A percentile compares a stretch with the other conserved stretches of the same genome.
phyloP scores from a whole-genome alignment of 495 filamentous ascomycete species.

The Neurospora sp. region DNA sequence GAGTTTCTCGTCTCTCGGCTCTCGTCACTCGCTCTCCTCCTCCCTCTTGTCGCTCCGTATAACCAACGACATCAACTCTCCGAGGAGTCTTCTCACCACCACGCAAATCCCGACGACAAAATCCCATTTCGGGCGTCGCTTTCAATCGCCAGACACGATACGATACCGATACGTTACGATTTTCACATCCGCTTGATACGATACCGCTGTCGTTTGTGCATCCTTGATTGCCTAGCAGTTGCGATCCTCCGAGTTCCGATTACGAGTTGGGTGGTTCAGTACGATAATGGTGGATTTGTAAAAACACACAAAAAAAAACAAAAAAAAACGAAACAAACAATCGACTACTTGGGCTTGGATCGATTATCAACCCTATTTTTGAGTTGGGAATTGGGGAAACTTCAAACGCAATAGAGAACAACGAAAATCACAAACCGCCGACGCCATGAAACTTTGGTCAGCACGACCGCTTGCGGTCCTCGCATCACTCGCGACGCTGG shows the following conservation, averaged over 20 bases:
- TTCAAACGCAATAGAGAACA: not conserved
- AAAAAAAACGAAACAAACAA: not conserved
- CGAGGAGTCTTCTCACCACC: not conserved
- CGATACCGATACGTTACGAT: not conserved
- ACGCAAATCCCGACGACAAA: not conserved
- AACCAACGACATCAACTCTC: not conserved
- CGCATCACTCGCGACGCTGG: constrained; percentile 23
- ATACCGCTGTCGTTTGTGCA: not conserved
- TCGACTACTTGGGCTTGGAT: not conserved
- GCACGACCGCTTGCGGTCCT: constrained; percentile 23
- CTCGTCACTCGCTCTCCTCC: not conserved
- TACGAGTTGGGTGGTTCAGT: not conserved
- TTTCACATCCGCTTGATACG: not conserved
- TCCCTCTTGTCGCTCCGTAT: not conserved
- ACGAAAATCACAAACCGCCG: not conserved
- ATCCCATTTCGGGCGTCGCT: not conserved
- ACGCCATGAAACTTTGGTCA: not conserved
- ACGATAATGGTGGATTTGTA: not conserved
- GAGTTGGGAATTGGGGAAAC: not conserved
- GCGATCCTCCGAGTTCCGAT: not conserved
- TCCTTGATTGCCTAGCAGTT: not conserved
- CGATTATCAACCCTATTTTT: not conserved
- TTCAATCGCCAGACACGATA: not conserved
- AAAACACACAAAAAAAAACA: not conserved
- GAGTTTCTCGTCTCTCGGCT: not conserved